phyloP scores from a whole-genome alignment of 2,329 filamentous ascomycete genomes.

The Claviceps africana region DNA sequence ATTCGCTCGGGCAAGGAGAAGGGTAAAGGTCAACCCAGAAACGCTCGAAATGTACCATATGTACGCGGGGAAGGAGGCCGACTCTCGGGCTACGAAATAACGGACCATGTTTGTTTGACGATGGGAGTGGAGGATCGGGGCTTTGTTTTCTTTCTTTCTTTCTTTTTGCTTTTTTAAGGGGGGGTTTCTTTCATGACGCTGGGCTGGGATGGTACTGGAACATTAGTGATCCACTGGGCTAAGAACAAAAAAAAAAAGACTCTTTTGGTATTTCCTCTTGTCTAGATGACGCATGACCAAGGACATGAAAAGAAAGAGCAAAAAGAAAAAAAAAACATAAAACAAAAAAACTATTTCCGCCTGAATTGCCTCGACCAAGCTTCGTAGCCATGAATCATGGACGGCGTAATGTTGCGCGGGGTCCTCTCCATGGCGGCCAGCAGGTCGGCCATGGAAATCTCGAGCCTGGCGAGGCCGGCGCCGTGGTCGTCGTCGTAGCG shows the following conservation, averaged over 20 bases:
- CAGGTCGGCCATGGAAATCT: slow-evolving; percentile 30
- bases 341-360: too few relatives aligned
- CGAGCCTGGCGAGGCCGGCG: slow-evolving; percentile 13
- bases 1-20: not conserved
- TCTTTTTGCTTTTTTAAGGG: not conserved
- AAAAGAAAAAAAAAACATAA: too few relatives aligned
- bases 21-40: not conserved
- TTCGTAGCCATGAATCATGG: slow-evolving; percentile 45
- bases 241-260: not conserved
- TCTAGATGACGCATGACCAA: too few relatives aligned
- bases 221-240: too few relatives aligned
- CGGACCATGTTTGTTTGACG: not conserved
- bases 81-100: slow-evolving; percentile 1
- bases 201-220: too few relatives aligned
- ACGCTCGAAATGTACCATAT: slow-evolving; percentile 6
- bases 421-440: slow-evolving; percentile 29
- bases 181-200: too few relatives aligned
- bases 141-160: not conserved
- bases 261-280: not conserved
- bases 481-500: slow-evolving; percentile 17
- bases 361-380: slow-evolving; percentile 34
- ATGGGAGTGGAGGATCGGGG: not conserved
- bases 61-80: not conserved
- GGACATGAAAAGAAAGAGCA: too few relatives aligned
- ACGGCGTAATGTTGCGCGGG: slow-evolving; percentile 43